Conservation (phyloP, 1,284 basidiomycete species). For the Fomitopsis schrenkii region DNA sequence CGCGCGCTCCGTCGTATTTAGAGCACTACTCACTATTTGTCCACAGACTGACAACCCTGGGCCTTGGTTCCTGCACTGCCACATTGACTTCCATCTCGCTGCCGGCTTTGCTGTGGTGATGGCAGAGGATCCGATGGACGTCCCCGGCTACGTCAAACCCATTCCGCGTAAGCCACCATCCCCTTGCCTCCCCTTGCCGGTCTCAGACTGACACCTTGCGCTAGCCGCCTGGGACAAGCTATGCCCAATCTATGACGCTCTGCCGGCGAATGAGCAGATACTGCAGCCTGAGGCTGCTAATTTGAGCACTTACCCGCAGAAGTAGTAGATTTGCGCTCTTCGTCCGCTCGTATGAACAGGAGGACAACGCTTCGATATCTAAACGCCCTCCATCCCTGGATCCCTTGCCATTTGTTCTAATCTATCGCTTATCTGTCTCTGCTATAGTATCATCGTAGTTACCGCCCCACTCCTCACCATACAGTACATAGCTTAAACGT, state of each 20-base stretch:
- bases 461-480: no score
- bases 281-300: not conserved
- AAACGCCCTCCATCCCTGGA: no score
- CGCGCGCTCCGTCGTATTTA: not conserved
- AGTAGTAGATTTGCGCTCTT: not conserved
- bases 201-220: not conserved
- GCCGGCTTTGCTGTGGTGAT: conserved; percentile 28
- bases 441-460: no score
- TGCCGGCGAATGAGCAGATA: not conserved
- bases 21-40: not conserved
- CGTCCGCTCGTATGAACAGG: not conserved
- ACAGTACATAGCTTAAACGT: no score
- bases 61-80: conserved; percentile 31
- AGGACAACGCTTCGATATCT: not conserved
- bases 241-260: conserved; percentile 14
- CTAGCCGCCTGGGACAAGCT: conserved; percentile 13
- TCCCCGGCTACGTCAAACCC: conserved; percentile 8
- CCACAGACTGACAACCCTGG: conserved; percentile 25
- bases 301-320: not conserved
- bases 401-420: no score
- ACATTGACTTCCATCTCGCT: conserved; percentile 29
- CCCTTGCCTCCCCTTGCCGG: not conserved
- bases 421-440: no score
- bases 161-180: conserved; percentile 13
- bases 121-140: conserved; percentile 24